Conservation (phyloP, 139 green algal genomes). For the Coelastrella sp. region DNA sequence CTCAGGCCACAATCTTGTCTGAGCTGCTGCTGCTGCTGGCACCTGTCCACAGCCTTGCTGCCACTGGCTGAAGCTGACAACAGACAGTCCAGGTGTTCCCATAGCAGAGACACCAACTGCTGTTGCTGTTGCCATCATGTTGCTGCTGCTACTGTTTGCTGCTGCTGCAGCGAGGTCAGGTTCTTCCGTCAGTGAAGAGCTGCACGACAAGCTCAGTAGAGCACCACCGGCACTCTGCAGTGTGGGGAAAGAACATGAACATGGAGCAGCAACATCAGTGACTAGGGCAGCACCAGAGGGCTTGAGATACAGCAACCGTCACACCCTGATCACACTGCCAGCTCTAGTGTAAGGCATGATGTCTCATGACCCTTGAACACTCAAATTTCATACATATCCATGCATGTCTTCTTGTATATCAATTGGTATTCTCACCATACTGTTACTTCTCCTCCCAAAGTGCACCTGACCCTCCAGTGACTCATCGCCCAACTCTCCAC, state of each 20-base stretch:
- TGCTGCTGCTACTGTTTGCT: not conserved
- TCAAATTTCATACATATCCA: not conserved
- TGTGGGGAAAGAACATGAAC: no score
- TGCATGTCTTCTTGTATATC: not conserved
- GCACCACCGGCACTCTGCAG: not conserved
- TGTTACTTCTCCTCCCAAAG: constrained; percentile 23
- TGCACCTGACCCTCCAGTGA: constrained; percentile 37
- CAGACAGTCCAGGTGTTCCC: no score
- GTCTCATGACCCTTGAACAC: not conserved
- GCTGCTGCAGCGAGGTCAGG: not conserved
- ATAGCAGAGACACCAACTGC: no score
- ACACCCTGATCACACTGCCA: no score
- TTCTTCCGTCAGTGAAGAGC: not conserved
- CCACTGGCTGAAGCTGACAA: no score
- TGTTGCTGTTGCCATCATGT: not conserved
- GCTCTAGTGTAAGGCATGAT: no score
- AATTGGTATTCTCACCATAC: constrained; percentile 5
- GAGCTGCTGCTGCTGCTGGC: not conserved
- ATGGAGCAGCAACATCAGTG: not conserved
- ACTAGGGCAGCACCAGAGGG: no score
- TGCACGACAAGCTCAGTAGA: not conserved
- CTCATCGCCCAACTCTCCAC: constrained; percentile 6
- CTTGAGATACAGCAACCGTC: no score
- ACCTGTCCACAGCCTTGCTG: no score
- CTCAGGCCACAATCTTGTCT: not conserved